phyloP scores from a whole-genome alignment of 2,329 filamentous ascomycete species.

The Niveomyces coronatus region DNA sequence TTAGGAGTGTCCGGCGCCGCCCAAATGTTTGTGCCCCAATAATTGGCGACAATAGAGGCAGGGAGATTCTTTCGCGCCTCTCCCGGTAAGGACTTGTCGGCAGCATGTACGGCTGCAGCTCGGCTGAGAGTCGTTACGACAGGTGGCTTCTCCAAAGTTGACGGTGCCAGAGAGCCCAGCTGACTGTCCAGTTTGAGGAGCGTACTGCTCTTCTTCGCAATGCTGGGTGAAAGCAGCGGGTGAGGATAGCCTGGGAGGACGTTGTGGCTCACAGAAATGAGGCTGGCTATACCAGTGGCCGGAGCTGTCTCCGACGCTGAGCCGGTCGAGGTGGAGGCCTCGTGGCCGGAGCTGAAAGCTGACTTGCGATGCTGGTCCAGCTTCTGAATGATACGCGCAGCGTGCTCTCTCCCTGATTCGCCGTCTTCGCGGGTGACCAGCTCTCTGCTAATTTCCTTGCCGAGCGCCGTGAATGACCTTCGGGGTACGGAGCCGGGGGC shows the following conservation, averaged over 20 bases:
- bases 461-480: slow-evolving; percentile 45
- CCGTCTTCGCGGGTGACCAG: slow-evolving; percentile 46
- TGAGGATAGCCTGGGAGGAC: slow-evolving; percentile 53
- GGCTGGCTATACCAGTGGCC: slow-evolving; percentile 64
- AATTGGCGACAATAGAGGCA: slow-evolving; percentile 79
- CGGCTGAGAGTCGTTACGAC: slow-evolving; percentile 79
- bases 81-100: slow-evolving; percentile 58
- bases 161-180: slow-evolving; percentile 62
- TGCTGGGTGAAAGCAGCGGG: slow-evolving; percentile 20
- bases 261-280: slow-evolving; percentile 77
- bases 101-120: slow-evolving; percentile 69
- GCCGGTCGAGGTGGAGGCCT: slow-evolving; percentile 28
- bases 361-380: slow-evolving; percentile 80
- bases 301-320: slow-evolving; percentile 25
- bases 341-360: slow-evolving; percentile 37
- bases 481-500: slow-evolving; percentile 29
- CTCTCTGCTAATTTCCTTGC: slow-evolving; percentile 28
- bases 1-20: slow-evolving; percentile 19
- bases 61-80: slow-evolving; percentile 65
- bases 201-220: slow-evolving; percentile 19
- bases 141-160: slow-evolving; percentile 74
- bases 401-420: slow-evolving; percentile 69
- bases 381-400: slow-evolving; percentile 83
- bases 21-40: slow-evolving; percentile 89
- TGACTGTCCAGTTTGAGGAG: slow-evolving; percentile 34